Evolutionary conservation across 192 early-diverging fungal species (phyloP), one percentile per base, ranked within the genome.

Genomic region (Coemansia sp.): DNA sequence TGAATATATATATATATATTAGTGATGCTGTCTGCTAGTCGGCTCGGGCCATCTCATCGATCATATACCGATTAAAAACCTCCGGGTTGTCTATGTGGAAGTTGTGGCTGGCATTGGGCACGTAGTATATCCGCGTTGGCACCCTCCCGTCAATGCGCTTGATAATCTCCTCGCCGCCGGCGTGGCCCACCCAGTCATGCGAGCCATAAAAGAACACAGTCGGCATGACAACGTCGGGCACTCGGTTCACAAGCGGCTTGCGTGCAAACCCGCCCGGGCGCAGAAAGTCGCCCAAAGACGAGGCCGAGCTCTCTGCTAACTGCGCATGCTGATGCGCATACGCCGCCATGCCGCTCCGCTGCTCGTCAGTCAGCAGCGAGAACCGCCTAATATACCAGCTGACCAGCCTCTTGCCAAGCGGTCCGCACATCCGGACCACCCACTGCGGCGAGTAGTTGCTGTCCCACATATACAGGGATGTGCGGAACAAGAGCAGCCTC

Each of bases 101-200:
- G 58, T 96, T 93, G 79, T 96, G 93, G 14, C 92, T 93, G 35
- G 87, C 86, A 60, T 79, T 58, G 0, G 81, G 74, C 9, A 91
- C 74, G 43, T 58, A 77, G 66, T 45, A 82, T 64, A 36, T 86
- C 38, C 53, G 70, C 74, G 62, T 61, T 21, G 79, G 69, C 2
- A 62, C 34, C 46, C 79, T 82, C 28, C 48, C 42, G 6, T 86
- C 88, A 78, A 88, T 91, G 3, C 70, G 73, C 18, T 78, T 71
- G 20, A 71, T 79, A 14, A 85, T 90, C 51, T 85, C 71, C 42
- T 90, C 80, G 45, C 88, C 93, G 24, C 88, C 85, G n/a, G 75
- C 72, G 69, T 87, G 88, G 69, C 95, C 92, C 89, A 96, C 94
- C 94, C 95, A 96, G 84, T 96, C 94, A 35, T 79, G 69, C 34